Conservation (phyloP, 257 asterid genomes). For the Solanum chiquidenum region DNA sequence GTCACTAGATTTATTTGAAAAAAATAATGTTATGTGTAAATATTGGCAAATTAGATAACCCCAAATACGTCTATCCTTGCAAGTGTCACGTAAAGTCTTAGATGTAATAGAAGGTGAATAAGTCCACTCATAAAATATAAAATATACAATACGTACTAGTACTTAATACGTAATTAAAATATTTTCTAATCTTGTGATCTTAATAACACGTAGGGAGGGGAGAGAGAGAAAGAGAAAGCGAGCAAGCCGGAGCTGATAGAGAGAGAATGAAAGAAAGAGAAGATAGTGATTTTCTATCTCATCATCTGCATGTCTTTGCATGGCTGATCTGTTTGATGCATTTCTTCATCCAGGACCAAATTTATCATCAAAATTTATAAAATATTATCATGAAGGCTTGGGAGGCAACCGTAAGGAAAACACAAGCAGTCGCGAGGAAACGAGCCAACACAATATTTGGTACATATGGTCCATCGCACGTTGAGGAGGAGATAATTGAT, state of each 20-base stretch:
- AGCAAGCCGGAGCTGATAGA: constrained; percentile 1
- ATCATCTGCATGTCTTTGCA: constrained; percentile 3
- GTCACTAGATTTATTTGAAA: not conserved
- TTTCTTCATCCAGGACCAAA: not conserved
- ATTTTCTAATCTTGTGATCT: not conserved
- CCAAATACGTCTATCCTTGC: not conserved
- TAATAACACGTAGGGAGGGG: not conserved
- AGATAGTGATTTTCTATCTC: not conserved
- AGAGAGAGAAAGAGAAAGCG: not conserved
- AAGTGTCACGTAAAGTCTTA: not conserved
- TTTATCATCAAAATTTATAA: not conserved
- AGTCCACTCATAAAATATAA: not conserved
- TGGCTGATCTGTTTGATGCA: not conserved
- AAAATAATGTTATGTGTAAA: not conserved
- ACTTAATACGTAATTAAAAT: not conserved
- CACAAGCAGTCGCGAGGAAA: constrained; percentile 7
- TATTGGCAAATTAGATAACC: not conserved
- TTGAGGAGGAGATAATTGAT: not conserved
- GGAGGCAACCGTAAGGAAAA: constrained; percentile 9
- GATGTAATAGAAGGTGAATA: not conserved
- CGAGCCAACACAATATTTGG: constrained; percentile 8
- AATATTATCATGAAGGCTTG: constrained; percentile 4
- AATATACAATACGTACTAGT: not conserved
- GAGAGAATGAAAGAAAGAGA: not conserved
- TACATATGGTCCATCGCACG: not conserved